Evolutionary conservation across 2,329 filamentous ascomycete species (phyloP), one percentile per base, ranked within the genome.

Genomic region (Reticulascus tulasneorum): DNA sequence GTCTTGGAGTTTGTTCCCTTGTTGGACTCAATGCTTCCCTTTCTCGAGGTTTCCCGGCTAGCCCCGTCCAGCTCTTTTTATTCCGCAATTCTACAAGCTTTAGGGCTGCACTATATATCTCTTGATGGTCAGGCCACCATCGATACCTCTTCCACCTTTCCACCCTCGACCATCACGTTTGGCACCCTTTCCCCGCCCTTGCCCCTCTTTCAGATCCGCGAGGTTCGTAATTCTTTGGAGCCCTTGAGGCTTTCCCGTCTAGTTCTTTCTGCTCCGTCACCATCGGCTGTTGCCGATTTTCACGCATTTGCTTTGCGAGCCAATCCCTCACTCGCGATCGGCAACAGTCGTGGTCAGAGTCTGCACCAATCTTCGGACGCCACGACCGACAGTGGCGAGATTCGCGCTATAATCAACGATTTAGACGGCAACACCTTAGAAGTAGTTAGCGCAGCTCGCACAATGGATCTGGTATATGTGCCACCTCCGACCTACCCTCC

Each of bases 11-110:
- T n/a, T n/a, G n/a, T n/a, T n/a, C n/a, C n/a, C n/a, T n/a, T n/a
- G n/a, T n/a, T n/a, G n/a, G n/a, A n/a, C n/a, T n/a, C 19, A n/a
- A 65, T 66, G 57, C 53, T 72, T 45, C 73, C 76, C 31, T 68
- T 69, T 46, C 54, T 79, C 47, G 69, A 77, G 54, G 88, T 94
- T 54, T 82, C 80, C 42, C 82, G 90, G 59, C 77, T 94, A 35
- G 78, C 87, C 36, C 79, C 82, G 23, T 85, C 88, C 4, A 79
- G 84, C 32, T 93, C 87, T 7, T 94, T 94, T 67, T 94, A 88
- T 62, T 77, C 89, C 16, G 77, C 84, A 44, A 73, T 88, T 46
- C 73, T 87, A 7, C 86, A 91, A 49, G 84, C 86, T 4, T 72
- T 94, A 16, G 85, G 85, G 23, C 80, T 94, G 44, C 75, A 75